Conservation (phyloP, 1,139 yeast species). For the Pneumocystis oryctolagi region DNA sequence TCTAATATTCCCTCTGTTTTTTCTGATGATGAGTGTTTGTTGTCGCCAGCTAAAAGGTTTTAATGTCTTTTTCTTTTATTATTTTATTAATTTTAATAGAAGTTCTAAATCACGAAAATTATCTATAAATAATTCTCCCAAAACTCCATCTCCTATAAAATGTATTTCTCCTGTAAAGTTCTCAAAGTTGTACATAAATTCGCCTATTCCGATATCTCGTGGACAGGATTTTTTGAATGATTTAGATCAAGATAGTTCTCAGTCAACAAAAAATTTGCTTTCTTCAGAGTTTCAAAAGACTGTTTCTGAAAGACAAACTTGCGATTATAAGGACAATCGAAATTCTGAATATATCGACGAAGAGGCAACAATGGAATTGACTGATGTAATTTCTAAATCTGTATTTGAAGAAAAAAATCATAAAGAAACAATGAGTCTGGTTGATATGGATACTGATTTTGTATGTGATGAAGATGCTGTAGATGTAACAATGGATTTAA, state of each 20-base stretch:
- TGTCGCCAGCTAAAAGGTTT: neutral
- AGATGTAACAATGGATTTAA: conserved; percentile 6
- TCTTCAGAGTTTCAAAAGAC: neutral
- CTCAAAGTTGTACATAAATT: neutral
- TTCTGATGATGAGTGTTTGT: neutral
- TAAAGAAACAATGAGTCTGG: conserved; percentile 5
- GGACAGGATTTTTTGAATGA: neutral
- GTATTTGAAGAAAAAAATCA: neutral
- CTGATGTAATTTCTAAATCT: conserved; percentile 10
- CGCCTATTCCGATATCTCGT: neutral
- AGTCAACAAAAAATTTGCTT: neutral
- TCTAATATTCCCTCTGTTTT: neutral
- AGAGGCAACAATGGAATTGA: conserved; percentile 17
- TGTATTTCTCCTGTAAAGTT: conserved; percentile 12
- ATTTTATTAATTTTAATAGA: neutral
- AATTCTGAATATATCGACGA: conserved; percentile 8
- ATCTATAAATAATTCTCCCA: neutral
- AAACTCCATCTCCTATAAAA: conserved; percentile 2
- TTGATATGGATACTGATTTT: conserved; percentile 2
- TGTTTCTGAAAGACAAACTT: neutral
- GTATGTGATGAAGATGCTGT: neutral
- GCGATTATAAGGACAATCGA: neutral
- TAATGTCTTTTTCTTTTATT: neutral
- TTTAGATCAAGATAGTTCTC: neutral
- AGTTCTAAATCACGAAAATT: neutral